Evolutionary conservation across 139 green algal genomes (phyloP).

Genomic region (Nannochloris sp.): DNA sequence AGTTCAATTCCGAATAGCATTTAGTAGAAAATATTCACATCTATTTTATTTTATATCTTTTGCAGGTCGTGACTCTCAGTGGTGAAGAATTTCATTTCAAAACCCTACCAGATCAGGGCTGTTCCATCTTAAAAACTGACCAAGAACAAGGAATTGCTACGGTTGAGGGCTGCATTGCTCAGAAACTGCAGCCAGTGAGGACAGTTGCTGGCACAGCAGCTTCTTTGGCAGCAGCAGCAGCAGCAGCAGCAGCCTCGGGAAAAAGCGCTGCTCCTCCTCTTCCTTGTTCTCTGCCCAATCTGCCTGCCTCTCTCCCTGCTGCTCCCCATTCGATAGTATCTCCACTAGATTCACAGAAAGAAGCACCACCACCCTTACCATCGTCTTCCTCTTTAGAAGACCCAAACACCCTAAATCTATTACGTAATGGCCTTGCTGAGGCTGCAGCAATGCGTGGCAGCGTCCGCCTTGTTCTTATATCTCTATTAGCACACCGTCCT

Average conservation of each 20-base stretch:
- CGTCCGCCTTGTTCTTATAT: neutral
- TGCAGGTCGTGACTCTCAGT: slow-evolving; percentile 7
- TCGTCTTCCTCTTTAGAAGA: too few species aligned
- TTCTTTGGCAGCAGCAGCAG: neutral
- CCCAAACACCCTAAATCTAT: too few species aligned
- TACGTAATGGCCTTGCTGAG: too few species aligned
- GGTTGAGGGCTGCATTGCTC: slow-evolving; percentile 1
- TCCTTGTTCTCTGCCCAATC: too few species aligned
- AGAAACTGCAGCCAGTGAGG: neutral
- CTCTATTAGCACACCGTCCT: neutral
- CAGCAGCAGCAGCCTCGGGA: neutral
- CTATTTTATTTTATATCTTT: neutral
- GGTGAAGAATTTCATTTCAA: neutral
- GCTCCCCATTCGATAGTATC: too few species aligned
- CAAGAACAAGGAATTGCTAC: neutral
- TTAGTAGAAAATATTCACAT: too few species aligned
- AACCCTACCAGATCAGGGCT: neutral
- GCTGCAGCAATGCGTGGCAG: neutral
- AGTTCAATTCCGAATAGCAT: too few species aligned
- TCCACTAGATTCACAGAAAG: too few species aligned
- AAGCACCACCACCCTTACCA: too few species aligned
- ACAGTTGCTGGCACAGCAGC: neutral
- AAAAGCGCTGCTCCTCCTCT: neutral
- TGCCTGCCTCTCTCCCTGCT: too few species aligned
- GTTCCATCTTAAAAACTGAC: slow-evolving; percentile 11